phyloP scores from a whole-genome alignment of 305 asterid species.

The Fraxinus angustifolia region DNA sequence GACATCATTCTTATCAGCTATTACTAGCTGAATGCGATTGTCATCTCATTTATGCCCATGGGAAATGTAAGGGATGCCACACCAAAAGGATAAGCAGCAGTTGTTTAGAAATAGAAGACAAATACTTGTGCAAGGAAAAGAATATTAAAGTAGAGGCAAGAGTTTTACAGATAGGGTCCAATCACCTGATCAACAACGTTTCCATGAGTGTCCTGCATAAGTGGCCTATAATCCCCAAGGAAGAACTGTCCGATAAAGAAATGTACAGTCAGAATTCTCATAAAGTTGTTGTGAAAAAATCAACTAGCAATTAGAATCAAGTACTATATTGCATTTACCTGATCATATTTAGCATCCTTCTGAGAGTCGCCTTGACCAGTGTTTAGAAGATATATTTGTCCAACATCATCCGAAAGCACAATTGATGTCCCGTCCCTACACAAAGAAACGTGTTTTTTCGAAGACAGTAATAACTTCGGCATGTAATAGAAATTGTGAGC shows the following conservation, averaged over 20 bases:
- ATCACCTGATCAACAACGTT: conserved; percentile 90
- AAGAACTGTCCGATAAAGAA: conserved; percentile 61
- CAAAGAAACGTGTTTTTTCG: conserved; percentile 31
- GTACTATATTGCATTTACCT: conserved; percentile 45
- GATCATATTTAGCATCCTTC: conserved; percentile 95
- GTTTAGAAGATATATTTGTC: conserved; percentile 84
- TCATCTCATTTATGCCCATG: neutral
- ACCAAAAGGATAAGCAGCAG: neutral
- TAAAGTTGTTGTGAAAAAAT: neutral
- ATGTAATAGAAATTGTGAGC: neutral
- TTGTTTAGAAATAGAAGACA: neutral
- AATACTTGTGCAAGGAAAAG: neutral
- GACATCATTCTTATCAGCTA: neutral
- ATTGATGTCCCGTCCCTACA: conserved; percentile 96
- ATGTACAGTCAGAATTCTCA: conserved; percentile 27
- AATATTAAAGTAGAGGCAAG: neutral
- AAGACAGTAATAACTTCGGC: neutral
- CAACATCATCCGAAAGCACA: conserved; percentile 96
- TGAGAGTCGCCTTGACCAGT: conserved; percentile 99
- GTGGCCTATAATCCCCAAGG: conserved; percentile 98
- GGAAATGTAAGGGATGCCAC: neutral
- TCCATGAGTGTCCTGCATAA: conserved; percentile 71
- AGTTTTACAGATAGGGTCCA: conserved; percentile 16
- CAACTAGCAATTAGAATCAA: conserved; percentile 14
- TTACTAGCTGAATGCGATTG: neutral